A percentile compares a stretch with the other conserved stretches of the same genome.
These are phyloP conservation scores for Emericellopsis atlantica DNA, from an alignment of 2,329 filamentous ascomycete species.

Conservation along the genomic window DNA sequence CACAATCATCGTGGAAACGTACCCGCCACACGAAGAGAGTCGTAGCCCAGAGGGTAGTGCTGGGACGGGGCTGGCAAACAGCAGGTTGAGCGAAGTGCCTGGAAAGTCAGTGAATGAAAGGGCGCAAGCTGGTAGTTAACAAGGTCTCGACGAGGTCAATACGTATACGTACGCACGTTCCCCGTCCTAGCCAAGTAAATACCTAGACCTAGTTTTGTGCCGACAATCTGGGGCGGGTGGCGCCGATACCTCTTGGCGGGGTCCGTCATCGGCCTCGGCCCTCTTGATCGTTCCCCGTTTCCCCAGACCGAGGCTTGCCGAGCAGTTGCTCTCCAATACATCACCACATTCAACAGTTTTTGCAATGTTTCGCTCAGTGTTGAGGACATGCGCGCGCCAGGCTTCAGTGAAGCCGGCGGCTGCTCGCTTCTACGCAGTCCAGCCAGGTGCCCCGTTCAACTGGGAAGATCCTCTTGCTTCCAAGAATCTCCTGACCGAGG, in stretches of 20 bases:
- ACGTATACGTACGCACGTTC: background rate
- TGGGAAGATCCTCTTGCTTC: constrained; percentile 83
- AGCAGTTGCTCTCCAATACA: too few relatives aligned
- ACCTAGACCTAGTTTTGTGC: too few relatives aligned
- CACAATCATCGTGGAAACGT: too few relatives aligned
- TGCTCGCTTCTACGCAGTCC: constrained; percentile 20
- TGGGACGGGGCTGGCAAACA: too few relatives aligned
- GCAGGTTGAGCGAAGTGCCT: too few relatives aligned
- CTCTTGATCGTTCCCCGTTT: too few relatives aligned
- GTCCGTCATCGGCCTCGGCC: too few relatives aligned
- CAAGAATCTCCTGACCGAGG: constrained; percentile 69
- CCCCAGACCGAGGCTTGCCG: too few relatives aligned
- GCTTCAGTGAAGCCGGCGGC: constrained; percentile 4
- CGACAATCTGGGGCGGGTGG: too few relatives aligned
- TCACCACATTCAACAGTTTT: background rate
- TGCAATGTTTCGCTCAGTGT: constrained; percentile 7
- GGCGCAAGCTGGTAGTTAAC: background rate
- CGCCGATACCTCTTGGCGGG: too few relatives aligned
- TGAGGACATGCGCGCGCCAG: constrained; percentile 7
- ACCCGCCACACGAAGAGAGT: too few relatives aligned
- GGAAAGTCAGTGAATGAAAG: constrained; percentile 1
- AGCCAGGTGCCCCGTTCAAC: constrained; percentile 45
- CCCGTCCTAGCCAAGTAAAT: background rate
- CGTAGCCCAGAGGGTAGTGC: too few relatives aligned
- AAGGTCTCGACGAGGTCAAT: background rate